Base-by-base conservation (phyloP, 2,329 filamentous ascomycete species). In the Pestalotiopsis sp. region DNA sequence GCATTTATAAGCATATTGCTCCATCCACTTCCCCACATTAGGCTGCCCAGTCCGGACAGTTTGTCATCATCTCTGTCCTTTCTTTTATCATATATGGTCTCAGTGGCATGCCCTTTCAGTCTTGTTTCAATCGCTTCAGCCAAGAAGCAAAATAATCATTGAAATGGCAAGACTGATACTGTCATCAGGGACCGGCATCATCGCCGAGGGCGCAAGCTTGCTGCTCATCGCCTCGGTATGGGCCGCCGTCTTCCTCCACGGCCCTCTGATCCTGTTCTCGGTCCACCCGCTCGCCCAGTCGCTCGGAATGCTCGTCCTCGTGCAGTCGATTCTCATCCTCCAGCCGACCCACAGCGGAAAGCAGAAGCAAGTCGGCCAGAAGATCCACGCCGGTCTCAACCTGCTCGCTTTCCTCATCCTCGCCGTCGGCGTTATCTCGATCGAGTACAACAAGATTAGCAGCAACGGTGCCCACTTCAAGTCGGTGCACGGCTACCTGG, bases 391-490 rank as follows among this genome's bases (percentile, higher is more conserved):
- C 27, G 81, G 83, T 13, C 83, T 98, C 72, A 94, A 94, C 78
- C 80, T 89, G 36, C 74, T 93, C 61, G 89, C 90, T 57, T 82
- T 93, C 66, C 81, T 88, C 11, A 77, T 86, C 65, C 86, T 94
- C 64, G 81, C 89, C 63, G 85, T 87, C 17, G 93, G 92, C 67
- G 85, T 94, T 49, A 81, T 87, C 71, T 82, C 93, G 70, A 95
- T 96, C 80, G 91, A 94, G 80, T 87, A 92, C 79, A 98, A 97
- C 87, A 99, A 99, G 80, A 83, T 91, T 72, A 81, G 85, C 62
- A 90, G 89, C 78, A 81, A 84, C 63, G 88, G 90, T 65, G 81
- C 84, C 9, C 93, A 97, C 81, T 95, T 98, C 79, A 89, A 91
- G 73, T 95, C 92, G 0, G 82, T 88, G 0, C 96, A 98, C 79